Conservation (phyloP, 1,139 yeast species). For the Kurtzmaniella quercitrusa region DNA sequence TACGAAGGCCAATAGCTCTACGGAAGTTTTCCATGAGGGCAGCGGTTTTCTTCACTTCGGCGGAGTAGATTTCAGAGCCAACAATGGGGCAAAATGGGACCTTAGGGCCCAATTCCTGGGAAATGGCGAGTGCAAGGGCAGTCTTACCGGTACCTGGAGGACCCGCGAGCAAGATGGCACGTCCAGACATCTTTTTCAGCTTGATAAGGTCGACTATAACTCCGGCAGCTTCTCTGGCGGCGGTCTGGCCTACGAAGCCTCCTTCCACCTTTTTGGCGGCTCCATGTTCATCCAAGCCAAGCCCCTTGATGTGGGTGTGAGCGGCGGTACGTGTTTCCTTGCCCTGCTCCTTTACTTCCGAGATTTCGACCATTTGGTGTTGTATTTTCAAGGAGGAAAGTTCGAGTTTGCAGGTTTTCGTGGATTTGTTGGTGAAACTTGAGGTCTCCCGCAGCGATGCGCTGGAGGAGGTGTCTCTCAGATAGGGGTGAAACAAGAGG, state of each 20-base stretch:
- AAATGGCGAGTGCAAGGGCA: slow-evolving; percentile 90
- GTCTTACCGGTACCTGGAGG: slow-evolving; percentile 99
- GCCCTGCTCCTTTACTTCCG: slow-evolving; percentile 67
- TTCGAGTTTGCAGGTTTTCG: not conserved
- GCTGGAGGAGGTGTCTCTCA: not conserved
- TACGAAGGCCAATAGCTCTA: slow-evolving; percentile 92
- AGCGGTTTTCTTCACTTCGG: slow-evolving; percentile 96
- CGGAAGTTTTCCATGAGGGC: slow-evolving; percentile 97
- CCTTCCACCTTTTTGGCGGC: slow-evolving; percentile 81
- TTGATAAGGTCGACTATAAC: slow-evolving; percentile 90
- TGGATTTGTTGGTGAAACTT: not conserved
- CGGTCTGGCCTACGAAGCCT: slow-evolving; percentile 92
- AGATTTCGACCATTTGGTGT: slow-evolving; percentile 68
- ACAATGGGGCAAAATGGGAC: slow-evolving; percentile 98
- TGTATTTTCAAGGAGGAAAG: not conserved
- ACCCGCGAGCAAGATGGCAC: slow-evolving; percentile 93
- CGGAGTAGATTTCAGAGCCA: slow-evolving; percentile 92
- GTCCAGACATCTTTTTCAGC: slow-evolving; percentile 90
- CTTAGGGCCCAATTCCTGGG: slow-evolving; percentile 96
- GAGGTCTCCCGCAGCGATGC: slow-evolving; percentile 1
- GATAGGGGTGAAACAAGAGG: not conserved
- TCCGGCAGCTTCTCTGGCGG: slow-evolving; percentile 97
- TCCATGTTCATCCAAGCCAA: slow-evolving; percentile 91
- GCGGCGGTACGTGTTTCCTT: slow-evolving; percentile 87
- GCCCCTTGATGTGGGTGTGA: slow-evolving; percentile 93